Conservation (phyloP, 352 stramenopile genomes). For the Phytophthora boehmeriae region DNA sequence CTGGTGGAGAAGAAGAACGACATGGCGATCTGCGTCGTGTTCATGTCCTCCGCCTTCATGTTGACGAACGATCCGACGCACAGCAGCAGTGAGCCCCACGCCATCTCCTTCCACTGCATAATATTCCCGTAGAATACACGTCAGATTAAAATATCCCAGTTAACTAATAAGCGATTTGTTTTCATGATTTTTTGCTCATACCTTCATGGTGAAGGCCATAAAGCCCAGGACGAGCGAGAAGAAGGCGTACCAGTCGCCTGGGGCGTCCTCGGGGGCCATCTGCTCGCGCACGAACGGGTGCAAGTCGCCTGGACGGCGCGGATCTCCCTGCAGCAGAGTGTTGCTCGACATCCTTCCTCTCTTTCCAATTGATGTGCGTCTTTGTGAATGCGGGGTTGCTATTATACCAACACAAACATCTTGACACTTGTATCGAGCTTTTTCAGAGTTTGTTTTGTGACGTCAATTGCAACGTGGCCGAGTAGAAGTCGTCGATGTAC, state of each 20-base stretch:
- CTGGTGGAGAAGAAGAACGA: slow-evolving; percentile 81
- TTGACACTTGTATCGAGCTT: slow-evolving; percentile 7
- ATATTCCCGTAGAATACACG: too few species aligned
- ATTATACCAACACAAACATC: neutral
- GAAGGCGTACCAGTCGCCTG: slow-evolving; percentile 68
- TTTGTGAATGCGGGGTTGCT: slow-evolving; percentile 4
- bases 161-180: too few species aligned
- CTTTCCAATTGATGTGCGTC: slow-evolving; percentile 15
- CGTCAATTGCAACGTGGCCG: slow-evolving; percentile 47
- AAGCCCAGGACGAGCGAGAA: slow-evolving; percentile 67
- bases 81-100: slow-evolving; percentile 70
- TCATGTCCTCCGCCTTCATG: slow-evolving; percentile 59
- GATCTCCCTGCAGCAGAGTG: slow-evolving; percentile 52
- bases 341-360: slow-evolving; percentile 32
- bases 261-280: slow-evolving; percentile 39
- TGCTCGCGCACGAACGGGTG: slow-evolving; percentile 73
- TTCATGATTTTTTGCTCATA: slow-evolving; percentile 22
- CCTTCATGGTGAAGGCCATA: slow-evolving; percentile 69
- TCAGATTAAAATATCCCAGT: too few species aligned
- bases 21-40: slow-evolving; percentile 71
- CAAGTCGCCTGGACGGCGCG: slow-evolving; percentile 63
- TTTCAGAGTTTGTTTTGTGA: slow-evolving; percentile 30
- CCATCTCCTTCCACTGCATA: slow-evolving; percentile 69
- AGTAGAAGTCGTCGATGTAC: slow-evolving; percentile 77
- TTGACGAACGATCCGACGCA: slow-evolving; percentile 71